Evolutionary conservation across 257 asterid genomes (phyloP), one percentile per base, ranked within the genome.

Genomic region (Plantago ovata): DNA sequence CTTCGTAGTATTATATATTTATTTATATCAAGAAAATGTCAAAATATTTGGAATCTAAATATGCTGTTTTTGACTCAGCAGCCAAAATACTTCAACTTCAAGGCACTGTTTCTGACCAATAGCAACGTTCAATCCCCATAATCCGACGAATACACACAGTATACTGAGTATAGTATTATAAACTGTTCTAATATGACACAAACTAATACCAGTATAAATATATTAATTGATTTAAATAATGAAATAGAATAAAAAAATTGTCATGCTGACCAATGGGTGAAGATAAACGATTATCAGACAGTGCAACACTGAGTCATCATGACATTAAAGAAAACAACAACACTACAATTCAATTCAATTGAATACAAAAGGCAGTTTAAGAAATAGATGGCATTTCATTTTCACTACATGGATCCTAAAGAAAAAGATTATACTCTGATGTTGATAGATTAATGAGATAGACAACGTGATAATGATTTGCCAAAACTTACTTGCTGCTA

Each of bases 181-280:
- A n/a, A n/a, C 36, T 28, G 36, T 8, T 28, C 36, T 28, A 28
- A 28, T 28, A 28, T n/a, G n/a, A n/a, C n/a, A 28, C 36, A 28
- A 28, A 28, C 7, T 28, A 28, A 28, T 28, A 28, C 7, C 4
- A 28, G 4, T 2, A 28, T 0, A 28, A 28, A 28, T 28, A 45
- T 13, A 24, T 3, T 16, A 13, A 40, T 21, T 48, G 21, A 58
- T 12, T 18, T 22, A 15, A 33, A 56, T 52, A 41, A 49, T 58
- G 55, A 69, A 39, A 18, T 33, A 4, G 16, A 48, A 51, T 56
- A 23, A 58, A 63, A 61, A 15, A 59, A 61, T 46, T n/a, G 21
- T 9, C 28, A 56, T 36, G 67, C 63, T 78, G 84, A 65, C 84
- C 76, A 74, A 68, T 65, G 11, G 78, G 58, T 64, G 84, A 67